Conservation (phyloP, 768 basidiomycete genomes). For the Naganishia vaughanmartiniae region DNA sequence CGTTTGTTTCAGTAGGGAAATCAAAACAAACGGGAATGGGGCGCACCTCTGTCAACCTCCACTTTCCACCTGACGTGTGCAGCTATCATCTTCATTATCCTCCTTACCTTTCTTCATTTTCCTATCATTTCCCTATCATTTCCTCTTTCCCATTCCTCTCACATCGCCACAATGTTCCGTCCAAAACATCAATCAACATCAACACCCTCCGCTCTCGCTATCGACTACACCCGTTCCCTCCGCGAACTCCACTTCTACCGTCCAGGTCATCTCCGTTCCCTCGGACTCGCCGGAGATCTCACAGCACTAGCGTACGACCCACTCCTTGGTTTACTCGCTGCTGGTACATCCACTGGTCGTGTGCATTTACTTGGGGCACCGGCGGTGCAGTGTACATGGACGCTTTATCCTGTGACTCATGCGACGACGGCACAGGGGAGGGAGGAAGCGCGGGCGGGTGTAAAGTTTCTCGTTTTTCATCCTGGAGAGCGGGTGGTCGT, state of each 20-base stretch:
- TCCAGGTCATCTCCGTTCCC: constrained; percentile 47
- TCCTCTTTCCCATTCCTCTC: background rate
- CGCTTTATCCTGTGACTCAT: constrained; percentile 34
- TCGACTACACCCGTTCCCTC: constrained; percentile 46
- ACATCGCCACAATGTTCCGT: background rate
- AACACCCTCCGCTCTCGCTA: background rate
- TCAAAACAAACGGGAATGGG: background rate
- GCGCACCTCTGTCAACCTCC: background rate
- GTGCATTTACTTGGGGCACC: constrained; percentile 69
- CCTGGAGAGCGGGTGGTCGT: constrained; percentile 60
- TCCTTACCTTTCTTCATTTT: background rate
- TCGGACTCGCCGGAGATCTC: constrained; percentile 50
- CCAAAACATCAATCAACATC: background rate
- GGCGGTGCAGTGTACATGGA: constrained; percentile 57
- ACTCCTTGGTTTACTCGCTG: constrained; percentile 50
- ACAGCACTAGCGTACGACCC: constrained; percentile 53
- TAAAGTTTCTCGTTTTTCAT: constrained; percentile 67
- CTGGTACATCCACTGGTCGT: constrained; percentile 60
- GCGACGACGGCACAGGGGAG: constrained; percentile 1
- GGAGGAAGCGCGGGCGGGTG: constrained; percentile 33
- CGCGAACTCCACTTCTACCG: constrained; percentile 47
- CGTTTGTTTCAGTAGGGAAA: background rate
- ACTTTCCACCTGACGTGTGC: background rate
- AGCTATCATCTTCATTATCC: background rate
- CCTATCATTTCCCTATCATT: background rate